Conservation (phyloP, 495 filamentous ascomycete genomes). For the Xylaria nigripes region DNA sequence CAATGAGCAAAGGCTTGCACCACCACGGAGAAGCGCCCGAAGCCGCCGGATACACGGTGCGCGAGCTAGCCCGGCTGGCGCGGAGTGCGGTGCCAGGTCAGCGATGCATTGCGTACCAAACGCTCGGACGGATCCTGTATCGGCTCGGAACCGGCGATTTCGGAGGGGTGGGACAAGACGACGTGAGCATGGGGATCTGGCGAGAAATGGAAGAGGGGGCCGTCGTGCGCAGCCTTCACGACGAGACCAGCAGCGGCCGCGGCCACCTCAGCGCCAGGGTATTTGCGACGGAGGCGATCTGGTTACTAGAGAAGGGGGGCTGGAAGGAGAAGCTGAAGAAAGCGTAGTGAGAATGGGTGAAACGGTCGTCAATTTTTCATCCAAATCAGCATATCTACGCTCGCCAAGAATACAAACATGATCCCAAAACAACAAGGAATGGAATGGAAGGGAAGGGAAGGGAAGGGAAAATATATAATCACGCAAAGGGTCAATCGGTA, state of each 20-base stretch:
- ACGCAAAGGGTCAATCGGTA: no score
- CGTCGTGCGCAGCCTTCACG: constrained; percentile 62
- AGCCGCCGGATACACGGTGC: constrained; percentile 88
- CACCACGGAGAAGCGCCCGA: constrained; percentile 92
- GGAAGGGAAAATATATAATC: no score
- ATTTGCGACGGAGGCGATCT: constrained; percentile 84
- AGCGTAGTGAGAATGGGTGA: constrained; percentile 4
- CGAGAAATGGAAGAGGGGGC: constrained; percentile 65
- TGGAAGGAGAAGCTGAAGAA: constrained; percentile 38
- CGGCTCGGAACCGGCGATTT: constrained; percentile 73
- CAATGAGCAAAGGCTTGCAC: constrained; percentile 71
- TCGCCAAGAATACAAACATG: no score
- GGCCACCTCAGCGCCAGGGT: constrained; percentile 56
- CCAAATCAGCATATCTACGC: no score
- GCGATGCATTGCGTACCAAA: constrained; percentile 86
- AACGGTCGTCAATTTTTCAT: no score
- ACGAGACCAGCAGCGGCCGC: constrained; percentile 49
- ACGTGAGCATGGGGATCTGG: constrained; percentile 58
- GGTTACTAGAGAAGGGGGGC: constrained; percentile 82
- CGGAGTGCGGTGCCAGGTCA: constrained; percentile 78
- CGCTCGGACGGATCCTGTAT: constrained; percentile 76
- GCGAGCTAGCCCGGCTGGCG: constrained; percentile 74
- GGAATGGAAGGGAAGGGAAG: no score
- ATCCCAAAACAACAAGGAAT: no score
- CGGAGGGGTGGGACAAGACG: constrained; percentile 47